These are phyloP conservation scores for Nyctanthes arbortristis DNA, from an alignment of 257 asterid species.

Conservation along the genomic window DNA sequence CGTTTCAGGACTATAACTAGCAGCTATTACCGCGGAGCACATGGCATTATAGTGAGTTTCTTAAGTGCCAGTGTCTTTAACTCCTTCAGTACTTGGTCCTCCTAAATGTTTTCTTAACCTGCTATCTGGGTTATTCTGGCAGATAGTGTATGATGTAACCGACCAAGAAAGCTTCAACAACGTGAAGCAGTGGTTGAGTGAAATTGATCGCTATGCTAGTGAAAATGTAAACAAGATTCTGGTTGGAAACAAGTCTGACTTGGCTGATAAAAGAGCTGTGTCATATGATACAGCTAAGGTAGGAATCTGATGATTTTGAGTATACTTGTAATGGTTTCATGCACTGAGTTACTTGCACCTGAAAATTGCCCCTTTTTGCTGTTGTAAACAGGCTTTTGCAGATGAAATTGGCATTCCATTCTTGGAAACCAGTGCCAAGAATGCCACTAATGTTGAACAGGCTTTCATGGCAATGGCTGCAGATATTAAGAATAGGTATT, in stretches of 20 bases:
- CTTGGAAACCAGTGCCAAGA: slow-evolving; percentile 94
- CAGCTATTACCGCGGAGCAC: slow-evolving; percentile 97
- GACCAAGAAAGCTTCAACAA: slow-evolving; percentile 87
- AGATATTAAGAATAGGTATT: slow-evolving; percentile 73
- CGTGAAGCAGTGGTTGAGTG: slow-evolving; percentile 91
- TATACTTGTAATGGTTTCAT: neutral
- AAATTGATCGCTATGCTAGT: slow-evolving; percentile 90
- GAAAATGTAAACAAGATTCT: slow-evolving; percentile 85
- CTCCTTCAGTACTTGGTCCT: slow-evolving; percentile 14
- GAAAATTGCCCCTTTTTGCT: slow-evolving; percentile 11
- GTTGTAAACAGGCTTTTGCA: slow-evolving; percentile 69
- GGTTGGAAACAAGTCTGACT: slow-evolving; percentile 89
- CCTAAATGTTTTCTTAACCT: slow-evolving; percentile 14
- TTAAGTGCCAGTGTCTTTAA: slow-evolving; percentile 21
- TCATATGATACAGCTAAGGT: slow-evolving; percentile 84
- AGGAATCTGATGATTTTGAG: slow-evolving; percentile 12
- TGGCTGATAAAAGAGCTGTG: slow-evolving; percentile 77
- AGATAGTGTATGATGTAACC: slow-evolving; percentile 87
- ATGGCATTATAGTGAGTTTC: slow-evolving; percentile 82
- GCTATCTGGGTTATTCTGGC: slow-evolving; percentile 27
- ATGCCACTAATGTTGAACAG: slow-evolving; percentile 82
- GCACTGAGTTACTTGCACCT: slow-evolving; percentile 7
- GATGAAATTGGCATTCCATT: slow-evolving; percentile 94
- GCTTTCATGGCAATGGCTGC: slow-evolving; percentile 98
- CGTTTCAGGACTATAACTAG: slow-evolving; percentile 94